A percentile compares a stretch with the other conserved stretches of the same genome.
Conservation (phyloP, 345 rosid species). For the Tarenaya hassleriana region DNA sequence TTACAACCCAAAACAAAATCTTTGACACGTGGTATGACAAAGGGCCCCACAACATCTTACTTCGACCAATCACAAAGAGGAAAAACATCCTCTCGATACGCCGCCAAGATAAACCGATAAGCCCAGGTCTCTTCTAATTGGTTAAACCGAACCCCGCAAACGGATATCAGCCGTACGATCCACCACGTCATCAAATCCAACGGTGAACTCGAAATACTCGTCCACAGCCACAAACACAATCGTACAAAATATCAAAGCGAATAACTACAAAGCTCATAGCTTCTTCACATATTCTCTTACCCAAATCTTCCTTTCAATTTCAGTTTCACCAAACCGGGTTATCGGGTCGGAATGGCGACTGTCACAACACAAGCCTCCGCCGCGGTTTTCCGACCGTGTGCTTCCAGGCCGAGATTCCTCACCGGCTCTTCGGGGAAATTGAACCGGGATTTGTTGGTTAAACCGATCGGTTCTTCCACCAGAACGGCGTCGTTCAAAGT, state of each 20-base stretch:
- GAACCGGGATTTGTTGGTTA: constrained; percentile 40
- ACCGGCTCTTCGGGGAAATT: constrained; percentile 50
- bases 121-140: no score
- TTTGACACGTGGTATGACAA: constrained; percentile 19
- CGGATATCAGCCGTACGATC: no score
- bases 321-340: no score
- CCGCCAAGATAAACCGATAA: constrained; percentile 33
- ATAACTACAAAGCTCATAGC: no score
- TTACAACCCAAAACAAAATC: background rate
- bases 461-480: constrained; percentile 29
- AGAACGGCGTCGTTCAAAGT: constrained; percentile 41
- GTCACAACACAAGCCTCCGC: constrained; percentile 87
- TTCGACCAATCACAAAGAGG: constrained; percentile 42
- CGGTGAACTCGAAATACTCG: constrained; percentile 25
- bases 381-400: constrained; percentile 59
- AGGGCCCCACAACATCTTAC: constrained; percentile 45
- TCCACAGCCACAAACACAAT: no score
- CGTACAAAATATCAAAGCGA: no score
- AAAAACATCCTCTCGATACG: constrained; percentile 48
- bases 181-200: no score
- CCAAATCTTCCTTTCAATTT: no score
- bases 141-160: no score
- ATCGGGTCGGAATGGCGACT: constrained; percentile 54
- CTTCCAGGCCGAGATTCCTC: constrained; percentile 56
- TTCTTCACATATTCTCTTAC: no score